A percentile compares a stretch with the other conserved stretches of the same genome.
Evolutionary conservation across 441 rosid species (phyloP).

Genomic region (Brassica balearica): DNA sequence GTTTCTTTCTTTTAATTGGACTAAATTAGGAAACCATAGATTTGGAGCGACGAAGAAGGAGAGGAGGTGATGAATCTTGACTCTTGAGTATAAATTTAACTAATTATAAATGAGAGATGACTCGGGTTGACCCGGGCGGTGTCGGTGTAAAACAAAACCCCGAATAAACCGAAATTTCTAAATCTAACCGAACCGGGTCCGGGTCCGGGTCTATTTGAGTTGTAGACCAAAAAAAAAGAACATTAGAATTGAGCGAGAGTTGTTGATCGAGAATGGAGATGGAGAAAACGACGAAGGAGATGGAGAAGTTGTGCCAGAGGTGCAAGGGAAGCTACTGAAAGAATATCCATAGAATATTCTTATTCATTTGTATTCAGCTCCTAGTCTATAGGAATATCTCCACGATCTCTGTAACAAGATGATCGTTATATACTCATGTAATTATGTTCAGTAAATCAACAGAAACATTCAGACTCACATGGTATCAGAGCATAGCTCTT

Average conservation of each 20-base stretch:
- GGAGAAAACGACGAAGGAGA: slow-evolving; percentile 37
- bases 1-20: not conserved
- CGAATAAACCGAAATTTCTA: not conserved
- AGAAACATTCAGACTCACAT: too few species aligned
- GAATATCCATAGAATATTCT: too few species aligned
- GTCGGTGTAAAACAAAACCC: slow-evolving; percentile 22
- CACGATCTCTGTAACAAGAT: too few species aligned
- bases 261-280: not conserved
- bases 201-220: not conserved
- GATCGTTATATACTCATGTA: too few species aligned
- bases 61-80: slow-evolving; percentile 15
- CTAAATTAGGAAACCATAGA: not conserved
- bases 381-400: too few species aligned
- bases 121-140: slow-evolving; percentile 11
- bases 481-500: too few species aligned
- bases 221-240: not conserved
- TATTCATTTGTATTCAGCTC: too few species aligned
- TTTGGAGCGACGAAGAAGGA: slow-evolving; percentile 28
- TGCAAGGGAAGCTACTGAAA: slow-evolving; percentile 52
- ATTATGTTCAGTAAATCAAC: too few species aligned
- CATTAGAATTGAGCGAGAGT: not conserved
- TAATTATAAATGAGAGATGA: not conserved
- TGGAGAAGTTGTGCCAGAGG: slow-evolving; percentile 67
- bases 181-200: not conserved
- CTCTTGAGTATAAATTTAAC: slow-evolving; percentile 10